Evolutionary conservation across 208 protist species (phyloP).

Genomic region (Trypanosoma grayi): DNA sequence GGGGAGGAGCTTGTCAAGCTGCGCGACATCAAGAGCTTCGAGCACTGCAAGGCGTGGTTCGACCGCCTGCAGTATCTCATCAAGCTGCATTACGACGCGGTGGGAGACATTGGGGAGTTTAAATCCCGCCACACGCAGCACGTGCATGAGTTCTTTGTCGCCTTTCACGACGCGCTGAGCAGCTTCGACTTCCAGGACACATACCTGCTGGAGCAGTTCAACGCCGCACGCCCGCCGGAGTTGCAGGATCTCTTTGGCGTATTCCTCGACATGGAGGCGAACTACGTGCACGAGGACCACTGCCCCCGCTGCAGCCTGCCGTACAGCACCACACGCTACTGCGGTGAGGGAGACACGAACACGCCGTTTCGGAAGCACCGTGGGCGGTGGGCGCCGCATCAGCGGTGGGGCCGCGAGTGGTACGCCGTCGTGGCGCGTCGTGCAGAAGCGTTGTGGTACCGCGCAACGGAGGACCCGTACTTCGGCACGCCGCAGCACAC

Average conservation of each 20-base stretch:
- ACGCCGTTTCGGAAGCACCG: constrained; percentile 84
- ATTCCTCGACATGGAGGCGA: constrained; percentile 91
- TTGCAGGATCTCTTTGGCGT: constrained; percentile 82
- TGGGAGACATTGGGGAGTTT: constrained; percentile 81
- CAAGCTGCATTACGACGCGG: constrained; percentile 81
- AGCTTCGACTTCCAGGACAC: constrained; percentile 83
- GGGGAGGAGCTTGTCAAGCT: constrained; percentile 67
- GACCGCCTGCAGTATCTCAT: constrained; percentile 76
- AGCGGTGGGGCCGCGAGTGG: constrained; percentile 85
- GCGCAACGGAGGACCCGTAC: constrained; percentile 83
- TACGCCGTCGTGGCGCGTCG: constrained; percentile 80
- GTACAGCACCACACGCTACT: constrained; percentile 78
- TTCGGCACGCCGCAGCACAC: constrained; percentile 77
- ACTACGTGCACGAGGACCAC: constrained; percentile 79
- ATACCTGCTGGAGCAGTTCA: constrained; percentile 70
- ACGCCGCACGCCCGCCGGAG: constrained; percentile 46
- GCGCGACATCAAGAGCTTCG: constrained; percentile 76
- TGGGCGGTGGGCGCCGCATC: constrained; percentile 84
- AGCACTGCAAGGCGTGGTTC: constrained; percentile 89
- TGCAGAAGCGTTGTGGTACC: constrained; percentile 88
- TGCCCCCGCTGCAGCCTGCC: constrained; percentile 88
- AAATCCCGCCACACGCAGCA: constrained; percentile 79
- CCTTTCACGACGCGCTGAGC: constrained; percentile 84
- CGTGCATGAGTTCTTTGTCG: constrained; percentile 87
- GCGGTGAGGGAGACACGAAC: constrained; percentile 75